Base-by-base conservation (phyloP, 371 early-diverging fungal genomes). In the Mortierella sp. region DNA sequence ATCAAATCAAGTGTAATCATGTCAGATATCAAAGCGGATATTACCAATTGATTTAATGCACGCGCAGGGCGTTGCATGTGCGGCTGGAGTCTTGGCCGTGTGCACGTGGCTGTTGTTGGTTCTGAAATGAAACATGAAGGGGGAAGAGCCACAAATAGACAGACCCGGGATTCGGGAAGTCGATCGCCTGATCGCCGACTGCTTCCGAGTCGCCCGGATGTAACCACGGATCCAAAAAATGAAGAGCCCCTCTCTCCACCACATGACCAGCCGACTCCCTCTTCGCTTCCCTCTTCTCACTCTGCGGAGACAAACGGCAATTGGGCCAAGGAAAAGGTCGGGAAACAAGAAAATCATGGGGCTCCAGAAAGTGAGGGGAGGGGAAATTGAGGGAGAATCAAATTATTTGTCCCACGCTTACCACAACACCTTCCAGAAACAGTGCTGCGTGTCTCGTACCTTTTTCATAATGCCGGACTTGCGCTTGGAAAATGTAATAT, bases 401-500 rank as follows among this genome's bases (percentile, higher is more conserved):
- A n/a, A n/a, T n/a, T n/a, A n/a, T n/a, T n/a, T 21, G 16, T 45
- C 22, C 45, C 22, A 16, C 45, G 45, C 17, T 45, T 16, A n/a
- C n/a, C n/a, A 40, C 40, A 40, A 40, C 40, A 40, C 40, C 8
- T 40, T 40, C 41, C 22, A 34, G 7, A 57, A n/a, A 40, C 46
- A 27, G 24, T 27, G 13, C 6, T n/a, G 46, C 19, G 46, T 9
- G 19, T 46, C 7, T 6, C 48, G 3, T 71, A 89, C 93, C 89
- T 98, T 99, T 82, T 99, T 99, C 98, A 99, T 97, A 71, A 99
- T 95, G 44, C 99, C 99, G 28, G 98, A 96, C 82, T 99, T 99
- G 79, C 99, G 87, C 80, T 99, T 99, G 60, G 93, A 92, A 81
- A 99, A 99, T 2, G 99, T 98, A 63, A 99, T 98, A 67, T 97